Conservation (phyloP, 257 asterid species). For the Nicotiana sylvestris region DNA sequence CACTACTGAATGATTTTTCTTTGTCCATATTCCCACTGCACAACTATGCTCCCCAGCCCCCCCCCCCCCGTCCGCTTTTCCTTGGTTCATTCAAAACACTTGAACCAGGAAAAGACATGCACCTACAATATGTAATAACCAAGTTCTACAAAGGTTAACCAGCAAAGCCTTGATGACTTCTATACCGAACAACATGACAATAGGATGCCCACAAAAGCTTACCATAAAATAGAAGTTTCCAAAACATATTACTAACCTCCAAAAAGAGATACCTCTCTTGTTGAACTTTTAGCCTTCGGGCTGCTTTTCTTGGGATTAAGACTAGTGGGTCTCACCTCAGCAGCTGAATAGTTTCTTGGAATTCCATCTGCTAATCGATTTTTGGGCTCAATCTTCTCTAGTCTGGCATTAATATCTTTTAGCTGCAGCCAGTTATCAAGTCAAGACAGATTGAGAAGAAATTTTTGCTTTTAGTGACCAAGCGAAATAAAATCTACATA, state of each 20-base stretch:
- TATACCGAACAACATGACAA: background rate
- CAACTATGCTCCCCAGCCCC: background rate
- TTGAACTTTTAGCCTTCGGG: slow-evolving; percentile 77
- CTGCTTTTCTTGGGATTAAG: slow-evolving; percentile 71
- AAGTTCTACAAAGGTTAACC: background rate
- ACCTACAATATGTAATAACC: background rate
- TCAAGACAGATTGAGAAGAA: slow-evolving; percentile 18
- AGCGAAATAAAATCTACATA: slow-evolving; percentile 6
- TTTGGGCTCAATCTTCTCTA: slow-evolving; percentile 91
- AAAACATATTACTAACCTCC: slow-evolving; percentile 65
- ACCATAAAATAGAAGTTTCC: background rate
- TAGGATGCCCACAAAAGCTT: background rate
- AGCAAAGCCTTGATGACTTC: background rate
- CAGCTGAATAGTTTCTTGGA: slow-evolving; percentile 47
- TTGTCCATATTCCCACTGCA: background rate
- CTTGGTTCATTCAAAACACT: background rate
- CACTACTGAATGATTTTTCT: background rate
- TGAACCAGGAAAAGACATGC: background rate
- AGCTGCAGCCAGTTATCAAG: slow-evolving; percentile 49
- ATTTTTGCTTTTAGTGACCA: background rate
- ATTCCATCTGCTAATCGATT: slow-evolving; percentile 61
- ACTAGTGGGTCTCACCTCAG: slow-evolving; percentile 52
- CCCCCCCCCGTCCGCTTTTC: background rate
- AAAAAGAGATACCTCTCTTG: slow-evolving; percentile 82
- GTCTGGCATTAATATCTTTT: slow-evolving; percentile 82